Percentiles rank a stretch among this genome's conserved stretches.
Evolutionary conservation across 768 basidiomycete genomes (phyloP).

Genomic region (Pulveroboletus ravenelii): DNA sequence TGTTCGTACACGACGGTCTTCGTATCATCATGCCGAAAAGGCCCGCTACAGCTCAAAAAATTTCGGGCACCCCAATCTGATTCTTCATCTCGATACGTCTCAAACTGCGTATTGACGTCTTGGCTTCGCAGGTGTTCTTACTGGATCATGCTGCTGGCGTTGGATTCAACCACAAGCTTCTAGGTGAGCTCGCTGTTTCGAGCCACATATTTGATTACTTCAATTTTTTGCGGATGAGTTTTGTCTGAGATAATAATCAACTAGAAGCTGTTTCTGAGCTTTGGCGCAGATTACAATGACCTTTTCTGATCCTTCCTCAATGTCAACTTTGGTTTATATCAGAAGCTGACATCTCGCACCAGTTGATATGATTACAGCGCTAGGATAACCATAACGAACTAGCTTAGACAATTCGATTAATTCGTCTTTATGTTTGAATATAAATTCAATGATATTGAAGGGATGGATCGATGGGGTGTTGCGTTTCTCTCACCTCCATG

Average conservation of each 20-base stretch:
- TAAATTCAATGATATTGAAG: no score
- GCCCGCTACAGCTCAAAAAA: conserved; percentile 87
- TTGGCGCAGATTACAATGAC: conserved; percentile 53
- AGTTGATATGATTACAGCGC: neutral
- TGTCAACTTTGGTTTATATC: neutral
- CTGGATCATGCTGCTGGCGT: conserved; percentile 16
- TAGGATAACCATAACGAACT: neutral
- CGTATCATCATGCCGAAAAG: conserved; percentile 81
- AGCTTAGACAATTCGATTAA: no score
- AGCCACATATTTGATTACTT: neutral
- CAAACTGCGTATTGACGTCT: neutral
- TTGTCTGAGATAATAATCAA: conserved; percentile 53
- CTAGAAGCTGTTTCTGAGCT: conserved; percentile 90
- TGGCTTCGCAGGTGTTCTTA: neutral
- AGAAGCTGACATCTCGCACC: no score
- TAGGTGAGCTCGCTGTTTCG: conserved; percentile 6
- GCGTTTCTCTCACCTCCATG: neutral
- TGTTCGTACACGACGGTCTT: conserved; percentile 78
- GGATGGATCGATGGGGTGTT: neutral
- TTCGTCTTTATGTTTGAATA: neutral
- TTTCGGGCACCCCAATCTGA: conserved; percentile 76
- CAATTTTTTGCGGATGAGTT: conserved; percentile 19
- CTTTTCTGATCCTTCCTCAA: conserved; percentile 31
- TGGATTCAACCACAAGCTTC: conserved; percentile 10
- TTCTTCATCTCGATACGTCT: conserved; percentile 4